phyloP scores from a whole-genome alignment of 2,329 filamentous ascomycete species.

The Leptodontidium sp. region DNA sequence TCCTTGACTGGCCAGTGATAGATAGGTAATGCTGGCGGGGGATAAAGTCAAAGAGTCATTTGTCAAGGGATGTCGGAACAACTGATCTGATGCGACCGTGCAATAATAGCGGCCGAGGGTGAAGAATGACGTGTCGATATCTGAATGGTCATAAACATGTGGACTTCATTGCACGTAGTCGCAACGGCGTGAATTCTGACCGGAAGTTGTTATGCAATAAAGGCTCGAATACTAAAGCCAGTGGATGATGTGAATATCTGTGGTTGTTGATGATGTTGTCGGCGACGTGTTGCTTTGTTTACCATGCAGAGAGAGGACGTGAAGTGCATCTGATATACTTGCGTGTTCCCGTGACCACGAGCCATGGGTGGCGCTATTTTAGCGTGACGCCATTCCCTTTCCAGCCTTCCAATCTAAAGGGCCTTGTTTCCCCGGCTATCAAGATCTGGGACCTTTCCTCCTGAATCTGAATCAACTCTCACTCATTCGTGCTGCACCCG shows the following conservation, averaged over 20 bases:
- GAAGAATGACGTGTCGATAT: no score
- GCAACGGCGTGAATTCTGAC: no score
- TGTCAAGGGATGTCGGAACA: no score
- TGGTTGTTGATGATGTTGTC: background rate
- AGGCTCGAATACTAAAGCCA: background rate
- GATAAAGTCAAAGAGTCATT: no score
- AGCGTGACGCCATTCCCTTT: slow-evolving; percentile 7
- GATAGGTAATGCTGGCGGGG: no score
- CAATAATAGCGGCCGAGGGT: no score
- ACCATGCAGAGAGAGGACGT: background rate
- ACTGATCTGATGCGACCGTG: no score
- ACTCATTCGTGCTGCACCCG: background rate
- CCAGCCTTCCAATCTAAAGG: background rate
- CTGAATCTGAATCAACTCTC: slow-evolving; percentile 21
- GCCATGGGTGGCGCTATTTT: background rate
- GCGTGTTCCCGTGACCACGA: slow-evolving; percentile 6
- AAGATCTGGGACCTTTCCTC: slow-evolving; percentile 17
- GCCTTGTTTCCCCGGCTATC: slow-evolving; percentile 12
- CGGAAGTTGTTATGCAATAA: no score
- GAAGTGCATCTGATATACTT: background rate
- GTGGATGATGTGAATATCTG: background rate
- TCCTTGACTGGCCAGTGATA: no score
- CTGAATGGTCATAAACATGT: no score
- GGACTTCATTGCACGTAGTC: no score
- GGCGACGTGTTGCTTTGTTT: background rate